These are phyloP conservation scores for Firmiana major DNA, from an alignment of 345 rosid genomes.

Conservation along the genomic window DNA sequence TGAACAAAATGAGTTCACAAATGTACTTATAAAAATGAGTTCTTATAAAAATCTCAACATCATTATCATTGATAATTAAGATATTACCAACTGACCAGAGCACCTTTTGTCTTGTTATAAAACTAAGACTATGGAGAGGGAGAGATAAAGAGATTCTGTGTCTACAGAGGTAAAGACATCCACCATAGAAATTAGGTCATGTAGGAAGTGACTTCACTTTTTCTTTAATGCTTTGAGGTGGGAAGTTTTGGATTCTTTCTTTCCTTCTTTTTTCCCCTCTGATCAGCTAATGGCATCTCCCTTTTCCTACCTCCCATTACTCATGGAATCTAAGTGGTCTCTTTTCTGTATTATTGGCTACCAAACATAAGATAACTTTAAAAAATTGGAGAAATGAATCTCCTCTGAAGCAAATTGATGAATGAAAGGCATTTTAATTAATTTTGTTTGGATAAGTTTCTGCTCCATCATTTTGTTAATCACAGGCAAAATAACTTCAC, in stretches of 20 bases:
- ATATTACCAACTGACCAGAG: not conserved
- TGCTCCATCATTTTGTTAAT: not conserved
- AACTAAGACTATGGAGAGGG: slow-evolving; percentile 1
- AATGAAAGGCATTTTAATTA: not conserved
- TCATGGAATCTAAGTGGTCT: slow-evolving; percentile 11
- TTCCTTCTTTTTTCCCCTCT: not conserved
- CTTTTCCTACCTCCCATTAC: not conserved
- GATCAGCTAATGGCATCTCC: not conserved
- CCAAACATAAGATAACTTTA: slow-evolving; percentile 15
- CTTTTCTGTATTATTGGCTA: not conserved
- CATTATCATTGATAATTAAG: not conserved
- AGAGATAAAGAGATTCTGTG: not conserved
- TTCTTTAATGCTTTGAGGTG: slow-evolving; percentile 12
- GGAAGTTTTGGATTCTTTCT: slow-evolving; percentile 9
- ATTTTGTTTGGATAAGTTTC: not conserved
- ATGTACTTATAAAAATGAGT: no score
- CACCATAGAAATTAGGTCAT: slow-evolving; percentile 2
- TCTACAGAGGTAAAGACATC: not conserved
- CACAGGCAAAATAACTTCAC: not conserved
- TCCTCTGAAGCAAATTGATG: slow-evolving; percentile 4
- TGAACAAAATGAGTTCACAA: not conserved
- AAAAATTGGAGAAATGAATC: not conserved
- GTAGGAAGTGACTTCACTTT: slow-evolving; percentile 9
- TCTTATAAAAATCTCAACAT: not conserved
- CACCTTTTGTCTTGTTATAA: not conserved